Evolutionary conservation across 2,329 filamentous ascomycete genomes (phyloP), one percentile per base, ranked within the genome.

Genomic region (Penicillium sp.): DNA sequence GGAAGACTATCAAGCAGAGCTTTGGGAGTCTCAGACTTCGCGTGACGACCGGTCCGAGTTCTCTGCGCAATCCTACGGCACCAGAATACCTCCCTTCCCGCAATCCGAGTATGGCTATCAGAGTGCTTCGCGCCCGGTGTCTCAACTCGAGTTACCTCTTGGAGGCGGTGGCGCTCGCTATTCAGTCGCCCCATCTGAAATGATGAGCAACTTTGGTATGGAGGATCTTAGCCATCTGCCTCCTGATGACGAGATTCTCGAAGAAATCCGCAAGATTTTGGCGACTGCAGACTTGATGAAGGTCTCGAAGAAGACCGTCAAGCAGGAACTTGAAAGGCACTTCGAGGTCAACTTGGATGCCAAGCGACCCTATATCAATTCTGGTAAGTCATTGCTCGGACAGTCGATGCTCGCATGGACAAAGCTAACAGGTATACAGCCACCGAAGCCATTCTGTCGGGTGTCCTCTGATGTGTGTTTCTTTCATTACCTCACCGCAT

Each of bases 221-320:
- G 70, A 81, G 6, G 87, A 88, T 62, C 78, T 95, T 60, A 78
- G 81, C 7, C 83, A 86, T 49, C 73, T 96, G 65, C 93, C 93
- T 0, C 88, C 80, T 54, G 93, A 99, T 61, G 93, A 99, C 64
- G 87, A 89, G 10, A 78, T 99, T 41, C 76, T 99, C 55, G 86
- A 89, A 0, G 93, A 99, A 78, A 99, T 99, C 62, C 82, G 93
- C 43, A 90, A 96, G 65, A 95, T 99, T 56, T 76, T 99, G 54
- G 82, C 85, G 60, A 95, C 87, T 11, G 91, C 90, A 2, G 93
- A 99, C 73, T 75, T 99, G 65, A 99, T 99, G 93, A 91, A 83
- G 4, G 89, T 99, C 36, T 99, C 93, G 58, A 99, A 99, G 83
- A 99, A 99, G 82, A 89, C 88, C 62, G 88, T 99, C 72, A 97